Base-by-base conservation (phyloP, 441 rosid species). In the Brassica balearica region DNA sequence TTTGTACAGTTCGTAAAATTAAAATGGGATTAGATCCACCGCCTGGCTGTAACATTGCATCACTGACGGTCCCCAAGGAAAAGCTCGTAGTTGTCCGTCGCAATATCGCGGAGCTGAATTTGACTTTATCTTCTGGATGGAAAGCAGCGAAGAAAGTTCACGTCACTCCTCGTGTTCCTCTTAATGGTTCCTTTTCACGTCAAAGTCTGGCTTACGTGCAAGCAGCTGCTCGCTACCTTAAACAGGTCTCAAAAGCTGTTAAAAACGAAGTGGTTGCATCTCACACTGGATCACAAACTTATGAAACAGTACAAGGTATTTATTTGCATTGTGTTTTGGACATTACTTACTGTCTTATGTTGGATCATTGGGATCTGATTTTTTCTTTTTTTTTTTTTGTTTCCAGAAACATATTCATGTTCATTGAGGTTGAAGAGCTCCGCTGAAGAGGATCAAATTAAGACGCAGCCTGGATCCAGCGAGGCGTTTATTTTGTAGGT, bases 401-500 rank as follows among this genome's bases (percentile, higher is more conserved):
- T 77, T 77, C 72, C 88, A 95, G 99, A 95, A 90, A 85, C 91
- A 76, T 89, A 88, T 78, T 82, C 90, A 71, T 93, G 96, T 80
- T 71, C 81, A 25, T 34, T 93, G 85, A 87, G 94, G 72, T 81
- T 92, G 85, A 95, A 95, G 82, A 95, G 96, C 82, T 86, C 90
- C 72, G 74, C 90, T 15, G 99, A 89, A 77, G 96, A 89, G 62
- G 97, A 93, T 81, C 83, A 77, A 55, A 75, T 88, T 62, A 86
- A 84, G 77, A 76, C 93, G 77, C 98, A 95, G 84, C 93, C 97
- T 76, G 99, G 98, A 76, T 88, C 91, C 36, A 88, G 90, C 62
- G 98, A 95, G 85, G 72, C 87, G 8, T 95, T 88, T 83, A 81
- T 91, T 68, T 93, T 95, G 98, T 95, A 93, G 67, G 96, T 85